Evolutionary conservation across 805 yeast species (phyloP), one percentile per base, ranked within the genome.

Genomic region (Ogataea corticis): DNA sequence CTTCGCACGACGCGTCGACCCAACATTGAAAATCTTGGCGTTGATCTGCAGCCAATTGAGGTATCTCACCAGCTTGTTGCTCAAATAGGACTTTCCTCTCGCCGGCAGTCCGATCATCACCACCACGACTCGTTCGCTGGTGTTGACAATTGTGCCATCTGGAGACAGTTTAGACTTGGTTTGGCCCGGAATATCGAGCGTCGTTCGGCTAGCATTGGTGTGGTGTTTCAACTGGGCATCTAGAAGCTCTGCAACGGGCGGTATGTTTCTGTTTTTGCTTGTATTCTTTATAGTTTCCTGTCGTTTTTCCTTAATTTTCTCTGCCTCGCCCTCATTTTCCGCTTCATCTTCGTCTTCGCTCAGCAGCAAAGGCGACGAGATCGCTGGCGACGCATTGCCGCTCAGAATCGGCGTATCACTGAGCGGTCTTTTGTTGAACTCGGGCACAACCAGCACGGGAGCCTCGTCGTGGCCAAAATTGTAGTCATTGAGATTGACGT

Each of bases 61-160:
- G 66, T 88, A 94, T 49, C 98, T 70, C 1, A 95, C 87, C 38
- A 92, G 73, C 62, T 94, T 92, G 66, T 90, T 92, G 42, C 97
- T 89, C 51, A 92, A 82, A 63, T 91, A 94, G 1, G 96, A 86
- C 65, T 92, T 92, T 3, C 99, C 99, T 44, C 97, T 73, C 0
- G 97, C 97, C 0, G 98, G 98, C 12, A 85, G 65, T 0, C 99
- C 99, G 13, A 92, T 97, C 98, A 92, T 92, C 15, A 94, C 95
- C 48, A 92, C 88, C 13, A 92, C 96, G 42, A 92, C 74, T 60
- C 89, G 86, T 12, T 89, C 97, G 41, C 70, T 54, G 56, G 76
- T 71, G 14, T 56, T 54, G 1, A 82, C 80, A 28, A 80, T 79
- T 27, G 72, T 70, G 3, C 88, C 88, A 61, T 87, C 92, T 0